These are phyloP conservation scores for Nemophila menziesii DNA, from an alignment of 257 asterid genomes.

Conservation along the genomic window DNA sequence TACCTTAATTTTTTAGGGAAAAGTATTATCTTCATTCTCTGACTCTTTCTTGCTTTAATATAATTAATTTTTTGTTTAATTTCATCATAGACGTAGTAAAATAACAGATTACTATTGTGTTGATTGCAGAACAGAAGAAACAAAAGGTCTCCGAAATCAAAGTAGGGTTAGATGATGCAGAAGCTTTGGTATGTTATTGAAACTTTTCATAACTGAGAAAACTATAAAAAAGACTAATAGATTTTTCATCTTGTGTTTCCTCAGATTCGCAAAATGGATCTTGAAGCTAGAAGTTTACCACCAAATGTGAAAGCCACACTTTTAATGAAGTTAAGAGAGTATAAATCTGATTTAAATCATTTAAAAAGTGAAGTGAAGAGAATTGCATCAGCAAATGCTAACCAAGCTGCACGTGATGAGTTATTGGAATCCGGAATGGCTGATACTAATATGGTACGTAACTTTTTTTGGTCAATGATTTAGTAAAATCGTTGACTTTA, in stretches of 20 bases:
- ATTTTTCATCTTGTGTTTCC: conserved; percentile 6
- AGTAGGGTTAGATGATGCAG: conserved; percentile 51
- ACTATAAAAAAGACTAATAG: neutral
- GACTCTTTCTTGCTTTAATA: too few relatives aligned
- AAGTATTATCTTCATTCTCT: too few relatives aligned
- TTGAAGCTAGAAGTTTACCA: conserved; percentile 13
- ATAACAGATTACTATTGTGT: neutral
- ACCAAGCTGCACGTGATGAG: conserved; percentile 11
- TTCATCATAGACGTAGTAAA: too few relatives aligned
- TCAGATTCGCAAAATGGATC: conserved; percentile 14
- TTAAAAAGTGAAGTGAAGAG: conserved; percentile 12
- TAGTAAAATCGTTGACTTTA: too few relatives aligned
- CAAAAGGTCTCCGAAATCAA: conserved; percentile 44
- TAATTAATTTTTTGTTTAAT: too few relatives aligned
- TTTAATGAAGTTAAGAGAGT: conserved; percentile 10
- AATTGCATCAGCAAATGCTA: conserved; percentile 7
- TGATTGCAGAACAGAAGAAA: conserved; percentile 56
- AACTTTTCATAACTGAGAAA: neutral
- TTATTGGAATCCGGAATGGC: conserved; percentile 11
- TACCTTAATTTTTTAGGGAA: too few relatives aligned
- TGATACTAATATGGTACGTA: conserved; percentile 9
- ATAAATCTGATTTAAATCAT: conserved; percentile 9
- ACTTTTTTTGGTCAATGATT: too few relatives aligned
- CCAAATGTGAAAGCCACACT: conserved; percentile 8
- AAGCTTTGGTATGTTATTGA: conserved; percentile 36